Evolutionary conservation across 2,329 filamentous ascomycete genomes (phyloP).

Genomic region (Grosmannia penicillata): DNA sequence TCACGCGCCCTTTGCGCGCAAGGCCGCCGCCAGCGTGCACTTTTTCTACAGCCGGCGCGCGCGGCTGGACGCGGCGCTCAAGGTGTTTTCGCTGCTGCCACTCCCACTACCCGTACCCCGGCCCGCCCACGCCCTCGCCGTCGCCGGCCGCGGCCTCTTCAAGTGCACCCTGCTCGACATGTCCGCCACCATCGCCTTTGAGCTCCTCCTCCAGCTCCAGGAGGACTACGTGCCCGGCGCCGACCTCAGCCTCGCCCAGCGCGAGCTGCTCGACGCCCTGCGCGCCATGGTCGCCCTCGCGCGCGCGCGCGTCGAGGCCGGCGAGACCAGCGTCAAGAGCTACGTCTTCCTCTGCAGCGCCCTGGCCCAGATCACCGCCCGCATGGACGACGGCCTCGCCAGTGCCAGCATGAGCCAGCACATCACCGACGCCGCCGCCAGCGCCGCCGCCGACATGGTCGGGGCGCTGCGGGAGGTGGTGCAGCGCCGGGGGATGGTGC

Average conservation of each 20-base stretch:
- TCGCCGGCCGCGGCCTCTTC: constrained; percentile 10
- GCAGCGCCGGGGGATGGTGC: not conserved
- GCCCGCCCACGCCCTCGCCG: no score
- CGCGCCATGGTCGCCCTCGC: not conserved
- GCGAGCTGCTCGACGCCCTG: constrained; percentile 9
- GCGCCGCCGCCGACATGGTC: not conserved
- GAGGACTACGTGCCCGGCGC: constrained; percentile 7
- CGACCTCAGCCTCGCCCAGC: constrained; percentile 9
- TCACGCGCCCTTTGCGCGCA: constrained; percentile 11
- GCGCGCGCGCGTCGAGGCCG: constrained; percentile 7
- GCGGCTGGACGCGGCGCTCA: constrained; percentile 9
- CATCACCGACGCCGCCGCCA: constrained; percentile 3
- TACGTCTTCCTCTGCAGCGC: constrained; percentile 7
- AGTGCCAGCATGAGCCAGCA: constrained; percentile 1
- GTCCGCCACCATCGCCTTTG: constrained; percentile 6
- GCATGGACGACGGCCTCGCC: constrained; percentile 6
- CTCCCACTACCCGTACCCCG: no score
- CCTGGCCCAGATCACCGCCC: constrained; percentile 9
- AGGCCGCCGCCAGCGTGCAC: constrained; percentile 7
- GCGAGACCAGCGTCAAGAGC: constrained; percentile 12
- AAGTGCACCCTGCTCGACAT: constrained; percentile 11
- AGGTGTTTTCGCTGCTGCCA: constrained; percentile 7
- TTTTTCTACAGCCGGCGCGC: constrained; percentile 12
- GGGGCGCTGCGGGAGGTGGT: constrained; percentile 1
- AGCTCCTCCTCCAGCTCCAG: constrained; percentile 10